Percentiles rank a stretch among this genome's conserved stretches.
These are phyloP conservation scores for Syzygium malaccense DNA, from an alignment of 441 rosid species.

Conservation along the genomic window DNA sequence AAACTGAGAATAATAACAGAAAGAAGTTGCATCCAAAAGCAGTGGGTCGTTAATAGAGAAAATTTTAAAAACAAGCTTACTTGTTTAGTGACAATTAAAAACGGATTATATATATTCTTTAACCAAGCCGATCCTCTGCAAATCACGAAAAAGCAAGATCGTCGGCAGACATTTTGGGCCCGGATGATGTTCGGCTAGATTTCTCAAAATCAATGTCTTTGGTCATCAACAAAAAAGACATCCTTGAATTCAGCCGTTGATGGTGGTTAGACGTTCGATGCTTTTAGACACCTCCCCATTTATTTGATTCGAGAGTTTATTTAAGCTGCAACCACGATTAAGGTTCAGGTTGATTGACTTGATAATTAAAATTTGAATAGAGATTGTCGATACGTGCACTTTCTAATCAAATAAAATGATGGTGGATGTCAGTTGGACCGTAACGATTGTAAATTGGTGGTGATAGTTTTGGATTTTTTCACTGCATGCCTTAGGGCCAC, in stretches of 20 bases:
- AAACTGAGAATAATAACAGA: not conserved
- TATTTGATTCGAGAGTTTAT: not conserved
- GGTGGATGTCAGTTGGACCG: not conserved
- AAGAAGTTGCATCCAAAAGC: not conserved
- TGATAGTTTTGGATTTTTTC: not conserved
- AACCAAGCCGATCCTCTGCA: not conserved
- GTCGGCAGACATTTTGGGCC: not conserved
- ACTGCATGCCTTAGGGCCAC: not conserved
- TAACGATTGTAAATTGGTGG: not conserved
- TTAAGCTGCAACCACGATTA: not conserved
- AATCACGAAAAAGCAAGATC: not conserved
- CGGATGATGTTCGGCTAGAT: not conserved
- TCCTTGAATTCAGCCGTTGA: conserved; percentile 25
- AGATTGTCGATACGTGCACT: not conserved
- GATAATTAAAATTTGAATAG: not conserved
- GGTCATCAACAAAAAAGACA: not conserved
- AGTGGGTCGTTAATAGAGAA: not conserved
- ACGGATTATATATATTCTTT: not conserved
- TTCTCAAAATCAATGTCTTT: not conserved
- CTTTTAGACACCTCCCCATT: not conserved
- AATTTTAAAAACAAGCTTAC: not conserved
- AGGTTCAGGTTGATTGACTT: not conserved
- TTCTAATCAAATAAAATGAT: not conserved
- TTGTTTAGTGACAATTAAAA: not conserved
- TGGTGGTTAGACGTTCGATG: conserved; percentile 25